Conservation (phyloP, 352 stramenopile genomes). For the Phytopythium litorale region DNA sequence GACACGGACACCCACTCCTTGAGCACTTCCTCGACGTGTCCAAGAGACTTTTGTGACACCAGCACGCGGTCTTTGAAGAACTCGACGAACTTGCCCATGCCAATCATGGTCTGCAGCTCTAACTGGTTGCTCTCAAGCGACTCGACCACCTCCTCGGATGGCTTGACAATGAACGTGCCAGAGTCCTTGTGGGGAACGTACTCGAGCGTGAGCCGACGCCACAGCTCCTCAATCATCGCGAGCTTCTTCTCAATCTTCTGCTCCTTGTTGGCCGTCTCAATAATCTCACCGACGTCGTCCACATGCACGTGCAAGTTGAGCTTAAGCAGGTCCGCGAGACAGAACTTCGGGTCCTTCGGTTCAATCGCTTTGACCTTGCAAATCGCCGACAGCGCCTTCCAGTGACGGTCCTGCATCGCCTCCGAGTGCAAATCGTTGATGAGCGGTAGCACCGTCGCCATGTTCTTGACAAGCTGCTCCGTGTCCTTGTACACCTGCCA, state of each 20-base stretch:
- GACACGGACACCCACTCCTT: conserved; percentile 87
- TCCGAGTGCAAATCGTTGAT: conserved; percentile 95
- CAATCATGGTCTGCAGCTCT: conserved; percentile 87
- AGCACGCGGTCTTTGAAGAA: conserved; percentile 88
- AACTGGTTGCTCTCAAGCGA: conserved; percentile 85
- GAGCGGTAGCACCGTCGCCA: conserved; percentile 79
- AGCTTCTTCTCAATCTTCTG: conserved; percentile 91
- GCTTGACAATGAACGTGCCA: conserved; percentile 82
- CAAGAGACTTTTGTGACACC: conserved; percentile 72
- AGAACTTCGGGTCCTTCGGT: conserved; percentile 80
- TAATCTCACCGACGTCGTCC: conserved; percentile 83
- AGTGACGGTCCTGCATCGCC: conserved; percentile 93
- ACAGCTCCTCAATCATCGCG: conserved; percentile 86
- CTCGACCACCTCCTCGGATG: conserved; percentile 83
- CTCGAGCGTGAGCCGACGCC: conserved; percentile 76
- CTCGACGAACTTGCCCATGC: conserved; percentile 90
- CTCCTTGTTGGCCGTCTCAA: conserved; percentile 87
- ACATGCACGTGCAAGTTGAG: conserved; percentile 80
- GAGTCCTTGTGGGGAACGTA: conserved; percentile 88
- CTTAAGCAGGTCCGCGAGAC: conserved; percentile 80
- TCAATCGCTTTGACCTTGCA: conserved; percentile 88
- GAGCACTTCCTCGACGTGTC: conserved; percentile 82
- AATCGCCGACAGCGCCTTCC: conserved; percentile 83
- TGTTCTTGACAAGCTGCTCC: conserved; percentile 86
- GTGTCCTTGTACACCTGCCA: conserved; percentile 89